Evolutionary conservation across 1,139 yeast species (phyloP).

Genomic region (Pichia kudriavzevii): DNA sequence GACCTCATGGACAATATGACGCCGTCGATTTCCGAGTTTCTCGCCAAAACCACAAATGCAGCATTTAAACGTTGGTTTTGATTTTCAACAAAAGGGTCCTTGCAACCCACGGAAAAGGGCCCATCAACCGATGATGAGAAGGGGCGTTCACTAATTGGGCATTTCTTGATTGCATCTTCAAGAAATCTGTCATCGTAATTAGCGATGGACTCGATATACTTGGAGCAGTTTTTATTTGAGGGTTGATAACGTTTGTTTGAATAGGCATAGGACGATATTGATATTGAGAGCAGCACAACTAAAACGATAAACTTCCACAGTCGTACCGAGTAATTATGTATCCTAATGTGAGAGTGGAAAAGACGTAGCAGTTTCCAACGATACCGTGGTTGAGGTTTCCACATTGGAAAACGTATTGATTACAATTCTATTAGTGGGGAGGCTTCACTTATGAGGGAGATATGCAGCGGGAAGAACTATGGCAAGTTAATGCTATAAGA

Average conservation of each 20-base stretch:
- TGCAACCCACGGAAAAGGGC: slow-evolving; percentile 49
- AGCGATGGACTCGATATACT: not conserved
- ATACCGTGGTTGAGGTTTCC: too few species aligned
- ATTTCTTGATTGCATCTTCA: slow-evolving; percentile 13
- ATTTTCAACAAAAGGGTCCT: slow-evolving; percentile 30
- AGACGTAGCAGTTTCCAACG: too few species aligned
- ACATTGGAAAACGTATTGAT: too few species aligned
- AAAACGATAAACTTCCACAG: too few species aligned
- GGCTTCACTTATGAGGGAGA: too few species aligned
- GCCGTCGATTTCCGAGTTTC: slow-evolving; percentile 66
- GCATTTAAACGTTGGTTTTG: slow-evolving; percentile 52
- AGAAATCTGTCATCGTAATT: slow-evolving; percentile 16
- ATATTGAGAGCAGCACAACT: not conserved
- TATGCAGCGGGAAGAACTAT: too few species aligned
- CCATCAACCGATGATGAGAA: slow-evolving; percentile 32
- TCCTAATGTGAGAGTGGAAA: too few species aligned
- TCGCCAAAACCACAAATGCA: slow-evolving; percentile 72
- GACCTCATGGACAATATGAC: slow-evolving; percentile 63
- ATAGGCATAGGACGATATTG: too few species aligned
- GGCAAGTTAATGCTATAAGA: too few species aligned
- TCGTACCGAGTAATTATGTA: too few species aligned
- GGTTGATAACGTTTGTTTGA: not conserved
- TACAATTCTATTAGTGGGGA: too few species aligned
- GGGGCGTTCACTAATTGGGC: slow-evolving; percentile 28
- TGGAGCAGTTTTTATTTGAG: not conserved